Evolutionary conservation across 2,329 filamentous ascomycete species (phyloP), one percentile per base, ranked within the genome.

Genomic region (Cordyceps cicadae): DNA sequence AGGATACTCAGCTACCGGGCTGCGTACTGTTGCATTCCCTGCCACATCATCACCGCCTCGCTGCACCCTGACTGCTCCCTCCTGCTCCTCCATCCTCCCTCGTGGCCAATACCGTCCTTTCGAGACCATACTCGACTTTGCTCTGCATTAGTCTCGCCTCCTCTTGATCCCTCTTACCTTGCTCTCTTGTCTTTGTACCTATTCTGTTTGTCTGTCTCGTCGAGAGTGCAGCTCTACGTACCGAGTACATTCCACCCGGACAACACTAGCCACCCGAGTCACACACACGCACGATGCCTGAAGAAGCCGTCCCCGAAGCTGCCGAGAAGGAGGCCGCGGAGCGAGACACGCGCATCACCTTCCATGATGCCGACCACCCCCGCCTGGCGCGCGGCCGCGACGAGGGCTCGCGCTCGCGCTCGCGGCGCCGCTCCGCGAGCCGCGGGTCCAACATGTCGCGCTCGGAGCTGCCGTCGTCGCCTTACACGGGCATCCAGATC

Each of bases 401-500:
- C 52, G 45, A 45, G 32, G 49, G 41, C 21, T 63, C 65, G 8
- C 67, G 66, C 37, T 65, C 67, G 21, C 45, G 63, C 14, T 67
- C 65, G 24, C 67, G 67, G 53, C 24, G 65, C 24, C 64, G 66
- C 56, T 68, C 67, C 5, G 5, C 65, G 59, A 68, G 67, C 46
- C 63, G 65, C 11, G 57, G 54, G 26, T 66, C 65, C 7, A 50
- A 62, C 52, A 59, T 60, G 26, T 68, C 67, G 15, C 64, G 63
- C 50, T 64, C 67, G 32, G 68, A 69, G 67, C 2, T 70, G 17
- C 63, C 72, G 11, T 62, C 69, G 0, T 70, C 71, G 5, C 72
- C 72, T 0, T 73, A 73, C 64, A 69, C 70, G 1, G 74, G 72
- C 32, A 66, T 74, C 3, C 74, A 71, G 45, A 76, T 76, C 58